These are phyloP conservation scores for Phytopythium montanum DNA, from an alignment of 352 stramenopile genomes.

Conservation along the genomic window DNA sequence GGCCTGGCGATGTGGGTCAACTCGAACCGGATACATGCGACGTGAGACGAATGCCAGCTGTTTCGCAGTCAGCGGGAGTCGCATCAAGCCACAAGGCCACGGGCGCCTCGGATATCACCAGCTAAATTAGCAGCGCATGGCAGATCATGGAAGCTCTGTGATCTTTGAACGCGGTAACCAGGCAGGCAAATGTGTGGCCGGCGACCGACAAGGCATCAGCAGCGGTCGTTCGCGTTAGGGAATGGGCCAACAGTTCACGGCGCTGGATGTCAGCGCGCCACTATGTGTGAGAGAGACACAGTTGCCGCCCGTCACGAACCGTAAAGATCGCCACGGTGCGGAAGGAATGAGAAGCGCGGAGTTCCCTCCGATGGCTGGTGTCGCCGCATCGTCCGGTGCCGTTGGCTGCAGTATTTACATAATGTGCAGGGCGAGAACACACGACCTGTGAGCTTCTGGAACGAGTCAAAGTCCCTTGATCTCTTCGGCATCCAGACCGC, in stretches of 20 bases:
- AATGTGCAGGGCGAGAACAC: no score
- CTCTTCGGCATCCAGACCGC: no score
- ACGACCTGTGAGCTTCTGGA: no score
- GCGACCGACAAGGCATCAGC: no score
- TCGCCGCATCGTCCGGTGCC: neutral
- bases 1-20: no score
- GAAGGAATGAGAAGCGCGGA: neutral
- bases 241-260: neutral
- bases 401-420: no score
- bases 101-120: neutral
- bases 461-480: no score
- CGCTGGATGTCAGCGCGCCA: neutral
- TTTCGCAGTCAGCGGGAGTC: neutral
- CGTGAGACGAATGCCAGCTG: neutral
- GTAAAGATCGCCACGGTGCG: neutral
- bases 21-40: neutral
- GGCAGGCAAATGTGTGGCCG: neutral
- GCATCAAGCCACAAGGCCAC: neutral
- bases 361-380: neutral
- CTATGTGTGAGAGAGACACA: neutral
- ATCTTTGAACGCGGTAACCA: neutral
- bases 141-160: neutral
- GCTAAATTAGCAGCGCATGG: neutral
- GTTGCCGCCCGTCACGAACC: neutral
- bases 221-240: no score